Percentiles rank a stretch among this genome's conserved stretches.
phyloP scores from a whole-genome alignment of 2,329 filamentous ascomycete genomes.

The Paecilomyces fulvus region DNA sequence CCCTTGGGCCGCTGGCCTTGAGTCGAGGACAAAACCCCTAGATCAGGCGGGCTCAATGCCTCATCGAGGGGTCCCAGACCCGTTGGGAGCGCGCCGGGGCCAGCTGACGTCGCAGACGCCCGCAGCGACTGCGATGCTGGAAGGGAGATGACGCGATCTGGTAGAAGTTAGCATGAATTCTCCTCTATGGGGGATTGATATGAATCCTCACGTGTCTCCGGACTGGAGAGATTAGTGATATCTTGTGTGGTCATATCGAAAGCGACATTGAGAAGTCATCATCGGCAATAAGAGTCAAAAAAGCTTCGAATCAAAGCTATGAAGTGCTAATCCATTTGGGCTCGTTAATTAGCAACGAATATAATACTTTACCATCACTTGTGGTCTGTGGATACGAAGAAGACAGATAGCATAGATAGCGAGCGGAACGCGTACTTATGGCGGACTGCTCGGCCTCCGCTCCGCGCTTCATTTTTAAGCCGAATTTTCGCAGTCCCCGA shows the following conservation, averaged over 20 bases:
- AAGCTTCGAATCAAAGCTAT: background rate
- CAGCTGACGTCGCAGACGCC: slow-evolving; percentile 13
- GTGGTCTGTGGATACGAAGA: background rate
- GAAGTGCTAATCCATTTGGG: background rate
- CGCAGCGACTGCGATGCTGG: slow-evolving; percentile 30
- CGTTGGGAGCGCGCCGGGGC: slow-evolving; percentile 25
- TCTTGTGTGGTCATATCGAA: slow-evolving; percentile 12
- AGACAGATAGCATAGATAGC: background rate
- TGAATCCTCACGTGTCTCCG: slow-evolving; percentile 19
- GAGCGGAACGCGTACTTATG: background rate
- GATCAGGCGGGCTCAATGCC: slow-evolving; percentile 10
- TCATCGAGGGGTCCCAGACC: slow-evolving; percentile 43
- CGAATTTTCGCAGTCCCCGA: background rate
- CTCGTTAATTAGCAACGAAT: background rate
- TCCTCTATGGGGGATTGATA: background rate
- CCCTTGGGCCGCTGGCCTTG: slow-evolving; percentile 40
- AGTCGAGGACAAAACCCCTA: slow-evolving; percentile 4
- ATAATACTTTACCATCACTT: background rate
- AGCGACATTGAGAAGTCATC: background rate
- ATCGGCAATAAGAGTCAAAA: background rate
- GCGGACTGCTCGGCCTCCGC: background rate
- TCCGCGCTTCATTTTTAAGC: background rate
- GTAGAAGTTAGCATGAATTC: background rate
- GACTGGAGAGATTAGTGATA: slow-evolving; percentile 21
- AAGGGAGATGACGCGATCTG: slow-evolving; percentile 25